Conservation (phyloP, 139 green algal species). For the Monoraphidium neglectum region DNA sequence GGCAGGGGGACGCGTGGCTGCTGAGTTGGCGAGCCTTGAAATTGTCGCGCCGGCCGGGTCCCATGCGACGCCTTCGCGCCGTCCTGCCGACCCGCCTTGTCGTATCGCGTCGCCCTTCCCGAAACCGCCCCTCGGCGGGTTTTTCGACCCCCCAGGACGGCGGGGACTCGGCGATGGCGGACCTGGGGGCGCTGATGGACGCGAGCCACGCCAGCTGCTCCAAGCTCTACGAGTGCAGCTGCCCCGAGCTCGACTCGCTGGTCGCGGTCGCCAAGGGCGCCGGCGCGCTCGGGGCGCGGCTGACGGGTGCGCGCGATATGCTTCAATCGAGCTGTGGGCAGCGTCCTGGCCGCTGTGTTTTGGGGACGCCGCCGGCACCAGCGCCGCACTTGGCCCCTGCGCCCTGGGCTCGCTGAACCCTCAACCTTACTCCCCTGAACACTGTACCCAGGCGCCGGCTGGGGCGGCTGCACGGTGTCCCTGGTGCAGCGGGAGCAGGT, state of each 20-base stretch:
- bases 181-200: conserved; percentile 87
- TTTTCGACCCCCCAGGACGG: background rate
- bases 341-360: background rate
- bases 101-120: background rate
- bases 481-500: conserved; percentile 68
- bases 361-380: background rate
- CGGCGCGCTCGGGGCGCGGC: conserved; percentile 80
- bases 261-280: conserved; percentile 55
- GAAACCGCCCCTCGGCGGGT: background rate
- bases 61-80: too few species aligned
- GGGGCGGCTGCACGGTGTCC: conserved; percentile 93
- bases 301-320: conserved; percentile 66
- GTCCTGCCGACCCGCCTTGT: background rate
- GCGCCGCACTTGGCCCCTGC: too few species aligned
- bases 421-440: background rate
- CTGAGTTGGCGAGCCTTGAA: too few species aligned
- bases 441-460: conserved; percentile 73
- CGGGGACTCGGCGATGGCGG: conserved; percentile 47
- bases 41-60: too few species aligned
- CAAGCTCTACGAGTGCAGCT: conserved; percentile 91
- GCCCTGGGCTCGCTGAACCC: background rate
- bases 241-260: conserved; percentile 88
- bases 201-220: conserved; percentile 82
- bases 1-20: too few species aligned
- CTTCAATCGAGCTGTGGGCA: background rate